Percentiles rank a stretch among this genome's conserved stretches.
Conservation (phyloP, 345 rosid genomes). For the Toxicodendron radicans region DNA sequence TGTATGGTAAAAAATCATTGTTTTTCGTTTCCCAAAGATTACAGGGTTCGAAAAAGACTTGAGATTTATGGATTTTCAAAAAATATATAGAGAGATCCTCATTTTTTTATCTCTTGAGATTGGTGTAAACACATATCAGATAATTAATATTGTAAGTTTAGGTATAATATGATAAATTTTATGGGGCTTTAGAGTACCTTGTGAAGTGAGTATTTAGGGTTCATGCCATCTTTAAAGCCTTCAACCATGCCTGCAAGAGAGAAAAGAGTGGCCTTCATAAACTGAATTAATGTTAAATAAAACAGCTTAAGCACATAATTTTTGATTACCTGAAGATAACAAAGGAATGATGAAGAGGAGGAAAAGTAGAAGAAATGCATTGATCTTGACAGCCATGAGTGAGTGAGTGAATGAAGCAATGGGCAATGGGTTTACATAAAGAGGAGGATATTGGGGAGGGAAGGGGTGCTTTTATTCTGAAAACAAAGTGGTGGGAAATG, state of each 20-base stretch:
- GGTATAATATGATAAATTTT: too few relatives aligned
- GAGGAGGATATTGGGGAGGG: constrained; percentile 26
- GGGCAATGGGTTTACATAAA: not conserved
- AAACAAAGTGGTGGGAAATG: constrained; percentile 21
- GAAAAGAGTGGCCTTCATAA: not conserved
- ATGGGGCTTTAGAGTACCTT: not conserved
- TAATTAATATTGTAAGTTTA: too few relatives aligned
- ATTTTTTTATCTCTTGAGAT: too few relatives aligned
- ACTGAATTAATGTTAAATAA: not conserved
- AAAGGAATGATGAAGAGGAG: constrained; percentile 37
- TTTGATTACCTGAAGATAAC: constrained; percentile 30
- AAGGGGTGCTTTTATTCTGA: constrained; percentile 21
- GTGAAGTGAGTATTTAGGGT: constrained; percentile 25
- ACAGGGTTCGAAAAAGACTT: too few relatives aligned
- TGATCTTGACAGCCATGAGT: constrained; percentile 49
- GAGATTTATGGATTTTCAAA: too few relatives aligned
- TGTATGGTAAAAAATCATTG: too few relatives aligned
- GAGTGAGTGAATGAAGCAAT: not conserved
- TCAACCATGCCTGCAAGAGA: constrained; percentile 32
- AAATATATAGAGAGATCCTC: too few relatives aligned
- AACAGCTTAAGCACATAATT: not conserved
- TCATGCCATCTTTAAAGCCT: constrained; percentile 38
- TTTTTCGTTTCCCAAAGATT: too few relatives aligned
- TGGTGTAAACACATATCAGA: too few relatives aligned
- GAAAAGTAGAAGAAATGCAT: constrained; percentile 37